These are phyloP conservation scores for Clonostachys rosea DNA, from an alignment of 2,329 filamentous ascomycete genomes.

Conservation along the genomic window DNA sequence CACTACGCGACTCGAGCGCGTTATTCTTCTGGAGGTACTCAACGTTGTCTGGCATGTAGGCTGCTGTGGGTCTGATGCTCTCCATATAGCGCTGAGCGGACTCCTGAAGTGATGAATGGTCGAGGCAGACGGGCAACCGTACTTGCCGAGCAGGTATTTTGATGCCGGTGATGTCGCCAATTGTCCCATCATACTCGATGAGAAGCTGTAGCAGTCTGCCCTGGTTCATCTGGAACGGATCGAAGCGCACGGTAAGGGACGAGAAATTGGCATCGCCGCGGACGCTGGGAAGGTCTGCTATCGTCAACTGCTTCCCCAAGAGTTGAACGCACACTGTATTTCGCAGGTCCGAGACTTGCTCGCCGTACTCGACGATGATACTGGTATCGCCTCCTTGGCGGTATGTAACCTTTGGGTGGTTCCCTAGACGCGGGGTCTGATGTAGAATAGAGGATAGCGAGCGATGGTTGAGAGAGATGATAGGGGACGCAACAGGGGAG, in stretches of 20 bases:
- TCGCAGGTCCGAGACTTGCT: constrained; percentile 47
- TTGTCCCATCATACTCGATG: constrained; percentile 7
- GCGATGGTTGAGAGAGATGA: too few relatives aligned
- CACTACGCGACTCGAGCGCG: constrained; percentile 19
- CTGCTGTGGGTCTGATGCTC: constrained; percentile 52
- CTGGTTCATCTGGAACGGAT: constrained; percentile 5
- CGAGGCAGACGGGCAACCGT: constrained; percentile 19
- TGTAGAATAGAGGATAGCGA: too few relatives aligned
- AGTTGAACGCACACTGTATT: constrained; percentile 28
- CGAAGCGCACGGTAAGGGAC: constrained; percentile 11
- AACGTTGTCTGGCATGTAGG: constrained; percentile 56
- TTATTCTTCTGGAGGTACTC: constrained; percentile 38
- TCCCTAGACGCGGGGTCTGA: too few relatives aligned
- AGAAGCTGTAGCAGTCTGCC: constrained; percentile 5
- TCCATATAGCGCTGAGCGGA: constrained; percentile 47
- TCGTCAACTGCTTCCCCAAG: constrained; percentile 6
- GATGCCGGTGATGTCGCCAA: constrained; percentile 6
- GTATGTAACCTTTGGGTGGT: not conserved
- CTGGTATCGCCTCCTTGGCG: constrained; percentile 38
- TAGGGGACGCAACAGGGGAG: too few relatives aligned
- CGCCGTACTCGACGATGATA: constrained; percentile 52
- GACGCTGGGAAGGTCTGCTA: not conserved
- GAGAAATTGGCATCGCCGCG: constrained; percentile 4
- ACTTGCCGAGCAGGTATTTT: constrained; percentile 14
- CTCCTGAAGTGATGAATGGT: constrained; percentile 26